Conservation (phyloP, 495 filamentous ascomycete genomes). For the Lichenothelia convexa region DNA sequence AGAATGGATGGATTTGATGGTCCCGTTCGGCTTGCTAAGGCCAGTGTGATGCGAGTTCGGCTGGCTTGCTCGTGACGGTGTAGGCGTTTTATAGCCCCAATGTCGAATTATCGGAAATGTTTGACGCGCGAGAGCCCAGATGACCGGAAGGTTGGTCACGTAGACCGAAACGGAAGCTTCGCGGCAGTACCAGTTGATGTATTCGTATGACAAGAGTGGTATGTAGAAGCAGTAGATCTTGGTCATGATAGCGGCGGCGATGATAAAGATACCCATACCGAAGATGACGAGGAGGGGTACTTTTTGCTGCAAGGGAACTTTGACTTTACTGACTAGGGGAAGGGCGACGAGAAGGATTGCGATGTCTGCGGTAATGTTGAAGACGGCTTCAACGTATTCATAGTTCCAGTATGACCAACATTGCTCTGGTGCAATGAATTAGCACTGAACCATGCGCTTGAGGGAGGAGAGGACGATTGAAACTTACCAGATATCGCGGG, state of each 20-base stretch:
- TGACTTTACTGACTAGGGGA: conserved; percentile 22
- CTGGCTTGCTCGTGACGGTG: neutral
- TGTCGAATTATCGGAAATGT: conserved; percentile 23
- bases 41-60: neutral
- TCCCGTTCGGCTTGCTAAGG: neutral
- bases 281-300: conserved; percentile 25
- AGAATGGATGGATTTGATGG: neutral
- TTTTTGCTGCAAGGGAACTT: conserved; percentile 21
- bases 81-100: conserved; percentile 1
- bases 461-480: too few species aligned
- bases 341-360: conserved; percentile 29
- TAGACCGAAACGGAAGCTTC: conserved; percentile 29
- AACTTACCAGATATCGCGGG: too few species aligned
- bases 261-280: conserved; percentile 27
- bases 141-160: conserved; percentile 29
- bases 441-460: conserved; percentile 9
- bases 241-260: conserved; percentile 20
- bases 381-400: conserved; percentile 30
- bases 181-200: conserved; percentile 33
- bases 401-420: conserved; percentile 34
- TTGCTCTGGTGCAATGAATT: conserved; percentile 15
- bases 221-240: conserved; percentile 29
- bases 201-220: conserved; percentile 25
- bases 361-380: conserved; percentile 33
- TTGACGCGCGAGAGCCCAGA: conserved; percentile 26